A percentile compares a stretch with the other conserved stretches of the same genome.
Evolutionary conservation across 139 green algal genomes (phyloP).

Genomic region (Coelastrella sp.): DNA sequence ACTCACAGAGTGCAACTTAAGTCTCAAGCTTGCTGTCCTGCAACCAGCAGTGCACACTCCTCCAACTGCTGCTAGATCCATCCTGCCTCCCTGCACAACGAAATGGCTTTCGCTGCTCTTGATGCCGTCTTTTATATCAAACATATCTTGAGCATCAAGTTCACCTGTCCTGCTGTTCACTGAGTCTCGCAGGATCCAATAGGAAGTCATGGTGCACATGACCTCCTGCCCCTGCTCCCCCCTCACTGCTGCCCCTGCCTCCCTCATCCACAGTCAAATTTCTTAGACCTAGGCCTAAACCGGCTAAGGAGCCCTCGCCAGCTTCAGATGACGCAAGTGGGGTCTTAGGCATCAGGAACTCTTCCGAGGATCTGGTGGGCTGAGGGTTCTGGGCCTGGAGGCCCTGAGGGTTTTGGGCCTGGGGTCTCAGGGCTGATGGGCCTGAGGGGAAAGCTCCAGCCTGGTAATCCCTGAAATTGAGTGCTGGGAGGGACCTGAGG

Average conservation of each 20-base stretch:
- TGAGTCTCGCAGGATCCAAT: neutral
- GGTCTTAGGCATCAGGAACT: neutral
- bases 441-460: neutral
- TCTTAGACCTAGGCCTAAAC: neutral
- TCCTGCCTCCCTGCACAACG: too few relatives aligned
- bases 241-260: neutral
- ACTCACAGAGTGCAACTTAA: too few relatives aligned
- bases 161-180: constrained; percentile 24
- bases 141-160: too few relatives aligned
- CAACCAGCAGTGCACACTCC: too few relatives aligned
- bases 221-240: neutral
- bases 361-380: neutral
- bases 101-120: too few relatives aligned
- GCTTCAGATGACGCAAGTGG: neutral
- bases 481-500: constrained; percentile 3
- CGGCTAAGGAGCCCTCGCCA: too few relatives aligned
- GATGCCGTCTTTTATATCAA: too few relatives aligned
- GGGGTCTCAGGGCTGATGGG: neutral
- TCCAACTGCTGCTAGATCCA: too few relatives aligned
- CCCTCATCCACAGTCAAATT: neutral
- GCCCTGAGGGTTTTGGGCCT: neutral
- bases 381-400: neutral
- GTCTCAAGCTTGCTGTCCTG: too few relatives aligned
- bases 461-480: constrained; percentile 26
- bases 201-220: constrained; percentile 1